phyloP scores from a whole-genome alignment of 805 yeast genomes.

The Myxozyma mucilagina region DNA sequence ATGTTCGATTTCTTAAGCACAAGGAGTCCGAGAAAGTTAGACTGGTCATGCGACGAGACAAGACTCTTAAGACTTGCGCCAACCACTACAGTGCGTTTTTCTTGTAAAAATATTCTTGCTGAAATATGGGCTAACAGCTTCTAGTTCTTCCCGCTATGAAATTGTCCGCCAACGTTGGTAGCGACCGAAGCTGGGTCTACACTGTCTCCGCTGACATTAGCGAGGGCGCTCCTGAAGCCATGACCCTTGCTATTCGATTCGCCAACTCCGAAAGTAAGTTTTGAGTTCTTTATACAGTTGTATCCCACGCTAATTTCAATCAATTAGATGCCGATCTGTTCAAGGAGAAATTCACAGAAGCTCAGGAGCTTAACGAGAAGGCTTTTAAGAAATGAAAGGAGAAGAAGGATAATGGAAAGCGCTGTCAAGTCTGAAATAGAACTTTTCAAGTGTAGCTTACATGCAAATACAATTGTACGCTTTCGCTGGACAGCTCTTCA shows the following conservation, averaged over 20 bases:
- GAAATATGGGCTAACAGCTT: not conserved
- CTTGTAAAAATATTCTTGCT: not conserved
- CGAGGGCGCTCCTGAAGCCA: constrained; percentile 95
- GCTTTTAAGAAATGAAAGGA: constrained; percentile 24
- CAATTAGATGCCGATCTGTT: constrained; percentile 75
- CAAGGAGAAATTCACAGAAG: constrained; percentile 86
- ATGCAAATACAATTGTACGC: not conserved
- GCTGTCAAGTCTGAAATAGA: no score
- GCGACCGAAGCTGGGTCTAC: constrained; percentile 98
- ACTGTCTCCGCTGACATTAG: constrained; percentile 90
- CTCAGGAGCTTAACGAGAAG: constrained; percentile 67
- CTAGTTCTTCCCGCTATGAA: constrained; percentile 34
- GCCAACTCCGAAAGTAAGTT: constrained; percentile 45
- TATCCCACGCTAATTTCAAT: constrained; percentile 46
- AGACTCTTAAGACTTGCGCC: constrained; percentile 96
- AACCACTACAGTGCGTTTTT: constrained; percentile 71
- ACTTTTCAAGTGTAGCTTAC: no score
- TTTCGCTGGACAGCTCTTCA: not conserved
- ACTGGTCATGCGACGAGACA: constrained; percentile 97
- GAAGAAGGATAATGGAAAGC: not conserved
- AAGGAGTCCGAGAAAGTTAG: constrained; percentile 79
- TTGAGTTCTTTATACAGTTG: not conserved
- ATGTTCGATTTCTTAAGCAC: constrained; percentile 91
- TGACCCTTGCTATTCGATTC: constrained; percentile 94
- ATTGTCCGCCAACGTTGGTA: constrained; percentile 90